phyloP scores from a whole-genome alignment of 1,284 basidiomycete species.

The Cerioporus squamosus region DNA sequence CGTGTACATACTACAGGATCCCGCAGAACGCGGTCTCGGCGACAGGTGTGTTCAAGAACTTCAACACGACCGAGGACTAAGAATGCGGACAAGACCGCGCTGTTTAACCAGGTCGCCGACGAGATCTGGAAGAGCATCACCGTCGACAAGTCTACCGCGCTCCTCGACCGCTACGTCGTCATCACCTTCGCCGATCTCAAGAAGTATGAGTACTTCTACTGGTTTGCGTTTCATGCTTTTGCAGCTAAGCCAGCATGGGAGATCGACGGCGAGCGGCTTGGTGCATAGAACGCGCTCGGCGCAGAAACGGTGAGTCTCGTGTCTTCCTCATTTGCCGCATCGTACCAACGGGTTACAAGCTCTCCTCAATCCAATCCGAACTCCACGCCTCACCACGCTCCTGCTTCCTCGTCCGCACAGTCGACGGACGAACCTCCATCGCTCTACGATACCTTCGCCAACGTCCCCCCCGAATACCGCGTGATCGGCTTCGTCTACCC shows the following conservation, averaged over 20 bases:
- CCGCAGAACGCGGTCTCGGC: slow-evolving; percentile 47
- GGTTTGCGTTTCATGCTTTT: slow-evolving; percentile 97
- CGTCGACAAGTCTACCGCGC: slow-evolving; percentile 51
- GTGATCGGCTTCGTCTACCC: slow-evolving; percentile 87
- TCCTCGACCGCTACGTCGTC: slow-evolving; percentile 81
- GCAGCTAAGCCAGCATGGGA: slow-evolving; percentile 89
- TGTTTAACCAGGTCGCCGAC: slow-evolving; percentile 76
- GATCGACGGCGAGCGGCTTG: slow-evolving; percentile 60
- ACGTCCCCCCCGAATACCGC: slow-evolving; percentile 46
- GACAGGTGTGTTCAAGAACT: slow-evolving; percentile 84
- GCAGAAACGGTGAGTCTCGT: slow-evolving; percentile 40
- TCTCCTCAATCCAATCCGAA: slow-evolving; percentile 53
- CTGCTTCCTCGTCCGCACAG: slow-evolving; percentile 63
- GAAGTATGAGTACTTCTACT: slow-evolving; percentile 97
- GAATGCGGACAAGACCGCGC: slow-evolving; percentile 81
- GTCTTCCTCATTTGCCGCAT: too few species aligned
- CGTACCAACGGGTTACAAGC: too few species aligned
- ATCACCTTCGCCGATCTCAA: slow-evolving; percentile 97
- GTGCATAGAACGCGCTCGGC: slow-evolving; percentile 44
- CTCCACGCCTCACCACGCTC: slow-evolving; percentile 47
- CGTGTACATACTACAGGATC: slow-evolving; percentile 26
- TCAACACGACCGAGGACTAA: slow-evolving; percentile 98
- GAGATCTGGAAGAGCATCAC: slow-evolving; percentile 72
- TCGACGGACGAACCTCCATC: slow-evolving; percentile 41
- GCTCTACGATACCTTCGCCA: slow-evolving; percentile 56